Evolutionary conservation across 2,329 filamentous ascomycete genomes (phyloP).

Genomic region (Metarhizium brunneum): DNA sequence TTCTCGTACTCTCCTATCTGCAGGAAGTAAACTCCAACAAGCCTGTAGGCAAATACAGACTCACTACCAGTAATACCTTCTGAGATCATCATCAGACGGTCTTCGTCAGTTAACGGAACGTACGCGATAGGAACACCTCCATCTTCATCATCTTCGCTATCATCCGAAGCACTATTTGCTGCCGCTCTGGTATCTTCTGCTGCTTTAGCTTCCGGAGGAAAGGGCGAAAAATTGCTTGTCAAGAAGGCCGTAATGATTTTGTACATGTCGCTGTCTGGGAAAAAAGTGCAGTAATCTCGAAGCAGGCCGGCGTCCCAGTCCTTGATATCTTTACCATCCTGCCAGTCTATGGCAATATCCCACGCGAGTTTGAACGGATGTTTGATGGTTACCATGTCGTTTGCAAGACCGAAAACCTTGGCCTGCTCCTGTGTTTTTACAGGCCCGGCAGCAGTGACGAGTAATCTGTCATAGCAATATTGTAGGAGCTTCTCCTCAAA

Average conservation of each 20-base stretch:
- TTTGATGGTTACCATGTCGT: conserved; percentile 93
- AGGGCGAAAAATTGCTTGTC: conserved; percentile 75
- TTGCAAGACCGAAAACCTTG: conserved; percentile 66
- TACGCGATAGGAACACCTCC: conserved; percentile 43
- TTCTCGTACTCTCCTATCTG: conserved; percentile 78
- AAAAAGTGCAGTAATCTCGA: conserved; percentile 71
- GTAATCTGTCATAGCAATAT: conserved; percentile 68
- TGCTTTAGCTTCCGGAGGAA: conserved; percentile 37
- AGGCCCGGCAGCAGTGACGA: conserved; percentile 53
- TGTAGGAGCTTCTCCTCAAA: conserved; percentile 88
- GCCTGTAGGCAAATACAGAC: conserved; percentile 73
- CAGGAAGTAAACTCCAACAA: conserved; percentile 77
- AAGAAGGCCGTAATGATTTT: conserved; percentile 78
- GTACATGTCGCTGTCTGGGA: conserved; percentile 73
- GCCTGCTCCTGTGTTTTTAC: conserved; percentile 62
- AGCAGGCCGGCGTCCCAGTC: conserved; percentile 73
- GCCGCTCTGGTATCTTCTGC: conserved; percentile 12
- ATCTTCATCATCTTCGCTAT: conserved; percentile 53
- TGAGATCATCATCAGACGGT: conserved; percentile 72
- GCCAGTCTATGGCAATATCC: conserved; percentile 86
- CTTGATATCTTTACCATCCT: conserved; percentile 64
- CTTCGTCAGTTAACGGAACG: conserved; percentile 60
- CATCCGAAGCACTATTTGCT: conserved; percentile 32
- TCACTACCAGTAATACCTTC: conserved; percentile 58
- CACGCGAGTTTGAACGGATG: conserved; percentile 85